phyloP scores from a whole-genome alignment of 2,329 filamentous ascomycete species.

The Pseudonectria buxi region DNA sequence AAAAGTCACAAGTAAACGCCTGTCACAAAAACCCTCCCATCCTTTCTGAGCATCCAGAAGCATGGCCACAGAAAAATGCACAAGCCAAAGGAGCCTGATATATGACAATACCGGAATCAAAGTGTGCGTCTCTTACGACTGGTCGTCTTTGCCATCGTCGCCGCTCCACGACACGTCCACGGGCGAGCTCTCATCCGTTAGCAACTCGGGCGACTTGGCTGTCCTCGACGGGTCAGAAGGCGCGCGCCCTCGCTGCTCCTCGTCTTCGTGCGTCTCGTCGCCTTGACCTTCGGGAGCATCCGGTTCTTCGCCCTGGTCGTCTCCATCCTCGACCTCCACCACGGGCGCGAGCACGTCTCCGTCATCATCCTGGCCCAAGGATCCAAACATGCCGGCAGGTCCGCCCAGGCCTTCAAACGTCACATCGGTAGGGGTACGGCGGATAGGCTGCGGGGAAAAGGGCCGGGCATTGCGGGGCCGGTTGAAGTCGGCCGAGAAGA shows the following conservation, averaged over 20 bases:
- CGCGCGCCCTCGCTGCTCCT: slow-evolving; percentile 12
- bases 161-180: slow-evolving; percentile 16
- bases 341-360: slow-evolving; percentile 17
- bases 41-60: slow-evolving; percentile 2
- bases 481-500: slow-evolving; percentile 49
- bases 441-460: slow-evolving; percentile 52
- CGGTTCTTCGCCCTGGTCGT: background rate
- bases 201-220: slow-evolving; percentile 20
- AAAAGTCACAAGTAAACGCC: slow-evolving; percentile 15
- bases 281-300: background rate
- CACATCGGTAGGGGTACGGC: slow-evolving; percentile 34
- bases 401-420: slow-evolving; percentile 33
- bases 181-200: slow-evolving; percentile 24
- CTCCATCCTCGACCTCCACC: slow-evolving; percentile 12
- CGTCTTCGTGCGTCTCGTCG: slow-evolving; percentile 6
- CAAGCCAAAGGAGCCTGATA: too few species aligned
- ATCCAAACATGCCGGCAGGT: slow-evolving; percentile 9
- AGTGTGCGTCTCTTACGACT: background rate
- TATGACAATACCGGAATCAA: too few species aligned
- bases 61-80: too few species aligned
- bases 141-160: slow-evolving; percentile 5
- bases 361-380: slow-evolving; percentile 11
- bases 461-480: slow-evolving; percentile 48
- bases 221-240: slow-evolving; percentile 10
- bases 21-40: slow-evolving; percentile 1